Conservation (phyloP, 495 filamentous ascomycete genomes). For the Acidomyces sp. region DNA sequence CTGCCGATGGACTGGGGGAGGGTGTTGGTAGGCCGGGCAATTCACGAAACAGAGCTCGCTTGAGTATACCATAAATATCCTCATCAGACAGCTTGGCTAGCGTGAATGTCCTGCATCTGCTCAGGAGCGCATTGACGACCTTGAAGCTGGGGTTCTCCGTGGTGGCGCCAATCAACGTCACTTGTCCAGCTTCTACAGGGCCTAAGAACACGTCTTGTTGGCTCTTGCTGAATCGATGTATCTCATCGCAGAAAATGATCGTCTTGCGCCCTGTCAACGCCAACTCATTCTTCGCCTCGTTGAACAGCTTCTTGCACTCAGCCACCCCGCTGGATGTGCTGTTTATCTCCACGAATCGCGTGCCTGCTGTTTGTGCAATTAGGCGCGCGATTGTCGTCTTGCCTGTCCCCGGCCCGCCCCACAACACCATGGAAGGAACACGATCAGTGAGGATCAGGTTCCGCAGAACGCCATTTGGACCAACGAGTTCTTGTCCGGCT, state of each 20-base stretch:
- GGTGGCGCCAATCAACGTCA: slow-evolving; percentile 88
- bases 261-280: slow-evolving; percentile 74
- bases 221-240: slow-evolving; percentile 82
- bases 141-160: slow-evolving; percentile 97
- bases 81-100: slow-evolving; percentile 57
- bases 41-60: slow-evolving; percentile 47
- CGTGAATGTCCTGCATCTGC: slow-evolving; percentile 81
- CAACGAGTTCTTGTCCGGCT: slow-evolving; percentile 83
- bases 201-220: slow-evolving; percentile 95
- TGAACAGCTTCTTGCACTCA: slow-evolving; percentile 89
- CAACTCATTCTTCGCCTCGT: slow-evolving; percentile 71
- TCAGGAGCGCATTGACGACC: slow-evolving; percentile 74
- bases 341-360: slow-evolving; percentile 90
- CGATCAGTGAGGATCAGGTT: slow-evolving; percentile 78
- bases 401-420: slow-evolving; percentile 83
- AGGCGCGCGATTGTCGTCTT: slow-evolving; percentile 97
- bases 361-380: slow-evolving; percentile 65
- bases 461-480: slow-evolving; percentile 66
- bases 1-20: slow-evolving; percentile 5
- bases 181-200: slow-evolving; percentile 79
- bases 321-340: slow-evolving; percentile 83
- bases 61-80: slow-evolving; percentile 58
- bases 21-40: slow-evolving; percentile 16
- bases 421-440: slow-evolving; percentile 89
- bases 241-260: slow-evolving; percentile 96